These are phyloP conservation scores for Castanospermum australe DNA, from an alignment of 306 rosid species.

Conservation along the genomic window DNA sequence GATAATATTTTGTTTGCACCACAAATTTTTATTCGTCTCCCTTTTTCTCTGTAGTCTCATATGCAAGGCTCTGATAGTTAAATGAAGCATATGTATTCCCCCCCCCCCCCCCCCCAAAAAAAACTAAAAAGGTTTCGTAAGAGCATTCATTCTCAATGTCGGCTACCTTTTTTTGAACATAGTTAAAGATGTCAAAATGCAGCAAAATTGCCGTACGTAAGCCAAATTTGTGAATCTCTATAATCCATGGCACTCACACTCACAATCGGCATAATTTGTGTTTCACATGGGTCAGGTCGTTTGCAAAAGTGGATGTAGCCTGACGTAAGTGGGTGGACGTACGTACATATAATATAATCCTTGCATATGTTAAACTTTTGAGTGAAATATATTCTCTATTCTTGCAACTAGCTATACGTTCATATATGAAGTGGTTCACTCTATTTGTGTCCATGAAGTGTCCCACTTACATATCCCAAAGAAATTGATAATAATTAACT, in stretches of 20 bases:
- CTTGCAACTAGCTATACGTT: background rate
- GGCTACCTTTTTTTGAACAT: slow-evolving; percentile 19
- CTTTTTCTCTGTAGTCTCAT: background rate
- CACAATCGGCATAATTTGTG: background rate
- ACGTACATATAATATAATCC: slow-evolving; percentile 6
- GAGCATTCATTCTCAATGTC: slow-evolving; percentile 53
- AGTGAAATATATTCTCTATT: background rate
- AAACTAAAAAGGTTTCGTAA: background rate
- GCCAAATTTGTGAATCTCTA: background rate
- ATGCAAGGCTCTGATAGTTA: slow-evolving; percentile 5
- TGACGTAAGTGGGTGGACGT: background rate
- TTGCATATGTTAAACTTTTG: slow-evolving; percentile 16
- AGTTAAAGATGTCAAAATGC: background rate
- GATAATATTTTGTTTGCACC: slow-evolving; percentile 20
- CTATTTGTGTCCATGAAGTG: no score
- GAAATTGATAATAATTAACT: no score
- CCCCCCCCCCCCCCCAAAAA: background rate
- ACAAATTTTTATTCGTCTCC: slow-evolving; percentile 1
- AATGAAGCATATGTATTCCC: slow-evolving; percentile 13
- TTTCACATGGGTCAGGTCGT: background rate
- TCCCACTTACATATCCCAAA: no score
- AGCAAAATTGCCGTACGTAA: background rate
- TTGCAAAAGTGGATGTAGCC: background rate
- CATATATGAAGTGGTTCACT: background rate
- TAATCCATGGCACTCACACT: background rate